Conservation (phyloP, 2,329 filamentous ascomycete genomes). For the Verticillium dahliae region DNA sequence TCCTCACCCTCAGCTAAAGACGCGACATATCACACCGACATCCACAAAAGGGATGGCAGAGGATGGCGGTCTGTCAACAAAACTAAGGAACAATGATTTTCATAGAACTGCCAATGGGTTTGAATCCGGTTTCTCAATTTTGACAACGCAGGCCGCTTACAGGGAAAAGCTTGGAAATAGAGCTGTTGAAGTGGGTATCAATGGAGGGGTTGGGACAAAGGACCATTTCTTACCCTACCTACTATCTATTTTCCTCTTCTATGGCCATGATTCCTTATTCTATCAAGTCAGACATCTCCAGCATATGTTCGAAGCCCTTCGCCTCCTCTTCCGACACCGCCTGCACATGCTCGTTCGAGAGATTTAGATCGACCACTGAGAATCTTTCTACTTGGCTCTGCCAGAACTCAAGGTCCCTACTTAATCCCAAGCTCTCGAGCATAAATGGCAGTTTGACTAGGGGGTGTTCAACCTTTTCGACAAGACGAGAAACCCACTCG, state of each 20-base stretch:
- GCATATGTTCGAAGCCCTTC: neutral
- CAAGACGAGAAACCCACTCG: neutral
- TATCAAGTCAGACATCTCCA: neutral
- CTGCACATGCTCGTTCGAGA: neutral
- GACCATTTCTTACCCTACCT: too few species aligned
- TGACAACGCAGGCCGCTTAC: too few species aligned
- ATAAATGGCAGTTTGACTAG: neutral
- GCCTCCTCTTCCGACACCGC: neutral
- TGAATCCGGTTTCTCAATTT: too few species aligned
- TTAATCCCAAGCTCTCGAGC: neutral
- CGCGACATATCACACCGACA: neutral
- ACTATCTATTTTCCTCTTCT: too few species aligned
- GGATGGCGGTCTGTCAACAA: too few species aligned
- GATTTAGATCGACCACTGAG: neutral
- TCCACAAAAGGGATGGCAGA: too few species aligned
- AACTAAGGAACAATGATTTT: too few species aligned
- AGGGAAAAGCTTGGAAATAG: too few species aligned
- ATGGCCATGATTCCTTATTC: too few species aligned
- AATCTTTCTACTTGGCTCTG: neutral
- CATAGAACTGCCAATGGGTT: too few species aligned
- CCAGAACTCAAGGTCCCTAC: neutral
- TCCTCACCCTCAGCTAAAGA: neutral
- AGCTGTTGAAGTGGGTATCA: too few species aligned
- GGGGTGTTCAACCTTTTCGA: neutral
- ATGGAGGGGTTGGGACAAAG: too few species aligned